A percentile compares a stretch with the other conserved stretches of the same genome.
Evolutionary conservation across 345 rosid genomes (phyloP).

Genomic region (Citrus sinensis): DNA sequence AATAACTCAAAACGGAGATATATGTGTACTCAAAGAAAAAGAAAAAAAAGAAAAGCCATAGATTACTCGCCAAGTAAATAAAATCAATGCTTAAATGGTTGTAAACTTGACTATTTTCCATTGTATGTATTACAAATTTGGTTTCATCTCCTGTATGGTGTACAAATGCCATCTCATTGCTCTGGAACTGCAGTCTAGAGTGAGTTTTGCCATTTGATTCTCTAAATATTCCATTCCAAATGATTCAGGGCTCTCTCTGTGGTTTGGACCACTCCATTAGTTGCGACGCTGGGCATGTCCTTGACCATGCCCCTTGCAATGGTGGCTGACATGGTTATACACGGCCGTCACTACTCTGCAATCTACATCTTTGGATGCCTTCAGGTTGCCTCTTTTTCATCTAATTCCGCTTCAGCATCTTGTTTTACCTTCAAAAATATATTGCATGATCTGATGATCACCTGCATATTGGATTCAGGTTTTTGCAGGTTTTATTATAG

Average conservation of each 20-base stretch:
- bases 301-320: slow-evolving; percentile 84
- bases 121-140: neutral
- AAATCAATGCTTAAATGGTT: neutral
- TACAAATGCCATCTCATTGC: neutral
- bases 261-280: slow-evolving; percentile 87
- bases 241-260: slow-evolving; percentile 74
- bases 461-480: slow-evolving; percentile 37
- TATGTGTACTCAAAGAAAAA: no score
- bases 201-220: neutral
- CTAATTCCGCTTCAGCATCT: no score
- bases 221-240: neutral
- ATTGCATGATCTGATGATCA: neutral
- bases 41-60: neutral
- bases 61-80: neutral
- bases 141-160: neutral
- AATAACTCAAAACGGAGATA: neutral
- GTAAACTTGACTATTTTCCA: neutral
- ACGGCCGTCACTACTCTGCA: slow-evolving; percentile 64
- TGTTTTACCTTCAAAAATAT: neutral
- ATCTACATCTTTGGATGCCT: slow-evolving; percentile 68
- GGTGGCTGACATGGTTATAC: slow-evolving; percentile 80
- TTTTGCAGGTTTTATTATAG: slow-evolving; percentile 58
- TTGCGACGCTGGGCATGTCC: slow-evolving; percentile 77
- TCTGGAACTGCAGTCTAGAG: neutral
- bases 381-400: slow-evolving; percentile 39